Evolutionary conservation across 352 stramenopile genomes (phyloP), one percentile per base, ranked within the genome.

Genomic region (Phytophthora parvispora): DNA sequence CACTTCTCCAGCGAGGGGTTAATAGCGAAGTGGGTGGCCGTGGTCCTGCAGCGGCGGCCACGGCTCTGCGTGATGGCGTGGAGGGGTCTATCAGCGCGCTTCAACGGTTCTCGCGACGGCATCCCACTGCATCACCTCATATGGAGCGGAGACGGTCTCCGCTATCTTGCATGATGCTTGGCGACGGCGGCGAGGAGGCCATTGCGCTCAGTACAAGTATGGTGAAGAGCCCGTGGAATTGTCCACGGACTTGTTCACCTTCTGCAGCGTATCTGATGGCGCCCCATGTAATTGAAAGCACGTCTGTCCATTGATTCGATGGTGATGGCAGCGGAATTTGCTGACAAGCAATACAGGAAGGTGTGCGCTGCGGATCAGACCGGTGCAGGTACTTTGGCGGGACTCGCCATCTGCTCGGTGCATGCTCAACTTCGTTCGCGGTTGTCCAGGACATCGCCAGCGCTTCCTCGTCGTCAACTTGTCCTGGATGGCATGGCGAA

Each of bases 1-100:
- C 18, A 42, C 51, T 27, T 48, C 29, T 22, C 27, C n/a, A 28
- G 34, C 4, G 22, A 24, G 31, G 24, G 34, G 58, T 43, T 32
- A 67, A 73, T 57, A 12, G 13, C 27, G 28, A 40, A 73, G 65
- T 73, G 65, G 42, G 36, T 16, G 53, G 40, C 6, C 40, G 36
- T 25, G n/a, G 25, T 45, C 22, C 40, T 48, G 40, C 40, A 48
- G 62, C 36, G 43, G n/a, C 9, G 42, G 64, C 5, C 51, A 61
- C 42, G 52, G 43, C 45, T 68, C 45, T 64, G 58, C 18, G 27
- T 55, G 49, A 28, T 66, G 48, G 49, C 54, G 64, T 66, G 55
- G 48, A 43, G 63, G 49, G 60, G 29, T 63, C 51, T 32, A 54
- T 65, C 45, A 57, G 32, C 22, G 36, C 45, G 47, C 36, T 60